Evolutionary conservation across 352 stramenopile species (phyloP).

Genomic region (Lagenidium sp.): DNA sequence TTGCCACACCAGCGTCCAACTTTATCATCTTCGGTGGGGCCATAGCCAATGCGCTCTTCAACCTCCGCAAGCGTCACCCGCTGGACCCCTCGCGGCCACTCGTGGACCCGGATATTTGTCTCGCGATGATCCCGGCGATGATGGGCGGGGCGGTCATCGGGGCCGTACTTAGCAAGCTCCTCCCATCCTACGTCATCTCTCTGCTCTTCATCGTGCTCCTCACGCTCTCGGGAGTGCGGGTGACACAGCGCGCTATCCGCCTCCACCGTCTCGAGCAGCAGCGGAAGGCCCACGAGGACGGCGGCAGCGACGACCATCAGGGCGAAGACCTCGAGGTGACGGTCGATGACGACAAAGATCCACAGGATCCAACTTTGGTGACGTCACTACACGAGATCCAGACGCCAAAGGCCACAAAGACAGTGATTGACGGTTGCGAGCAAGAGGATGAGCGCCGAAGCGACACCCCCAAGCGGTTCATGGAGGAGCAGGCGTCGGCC

Average conservation of each 20-base stretch:
- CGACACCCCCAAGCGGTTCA: neutral
- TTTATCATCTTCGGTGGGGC: slow-evolving; percentile 55
- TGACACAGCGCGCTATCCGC: slow-evolving; percentile 20
- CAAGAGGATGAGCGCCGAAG: neutral
- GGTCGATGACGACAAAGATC: neutral
- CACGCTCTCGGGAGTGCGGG: slow-evolving; percentile 20
- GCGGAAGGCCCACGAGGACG: slow-evolving; percentile 13
- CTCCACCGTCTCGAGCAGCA: slow-evolving; percentile 27
- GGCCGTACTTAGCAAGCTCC: slow-evolving; percentile 42
- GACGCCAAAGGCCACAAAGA: slow-evolving; percentile 2
- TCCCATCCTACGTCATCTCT: slow-evolving; percentile 51
- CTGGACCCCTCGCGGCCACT: slow-evolving; percentile 42
- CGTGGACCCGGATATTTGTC: slow-evolving; percentile 40
- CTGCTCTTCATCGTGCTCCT: slow-evolving; percentile 44
- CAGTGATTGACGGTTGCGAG: neutral
- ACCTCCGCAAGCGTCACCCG: slow-evolving; percentile 51
- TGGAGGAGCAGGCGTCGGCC: neutral
- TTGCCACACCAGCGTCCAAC: slow-evolving; percentile 46
- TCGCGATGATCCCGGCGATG: slow-evolving; percentile 57
- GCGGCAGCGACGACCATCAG: slow-evolving; percentile 1
- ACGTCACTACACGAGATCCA: slow-evolving; percentile 4
- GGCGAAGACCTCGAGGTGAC: slow-evolving; percentile 1
- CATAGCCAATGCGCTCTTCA: slow-evolving; percentile 53
- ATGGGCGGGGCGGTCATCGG: slow-evolving; percentile 47
- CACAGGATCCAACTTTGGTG: neutral